phyloP scores from a whole-genome alignment of 148 eudicot genomes.

The Dianthus caryophyllus region DNA sequence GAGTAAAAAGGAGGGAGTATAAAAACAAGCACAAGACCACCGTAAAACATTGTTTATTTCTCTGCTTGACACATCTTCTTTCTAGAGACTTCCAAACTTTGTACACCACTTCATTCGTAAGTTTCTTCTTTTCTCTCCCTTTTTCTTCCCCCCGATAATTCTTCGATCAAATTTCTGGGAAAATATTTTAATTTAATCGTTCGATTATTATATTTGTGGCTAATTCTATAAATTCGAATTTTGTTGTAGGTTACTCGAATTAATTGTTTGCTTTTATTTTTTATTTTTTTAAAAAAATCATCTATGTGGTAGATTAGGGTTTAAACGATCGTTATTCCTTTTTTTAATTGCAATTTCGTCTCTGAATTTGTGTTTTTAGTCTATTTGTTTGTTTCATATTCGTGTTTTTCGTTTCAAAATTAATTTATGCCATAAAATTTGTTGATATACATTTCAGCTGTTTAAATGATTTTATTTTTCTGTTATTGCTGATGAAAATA shows the following conservation, averaged over 20 bases:
- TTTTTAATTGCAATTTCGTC: not conserved
- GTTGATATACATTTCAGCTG: not conserved
- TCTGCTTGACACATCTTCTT: not conserved
- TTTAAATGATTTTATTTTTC: not conserved
- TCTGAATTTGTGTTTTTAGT: not conserved
- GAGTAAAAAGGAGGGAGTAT: too few species aligned
- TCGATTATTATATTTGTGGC: not conserved
- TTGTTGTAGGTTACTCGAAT: not conserved
- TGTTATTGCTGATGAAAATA: too few species aligned
- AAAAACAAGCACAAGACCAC: too few species aligned
- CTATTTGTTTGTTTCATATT: not conserved
- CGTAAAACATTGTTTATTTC: too few species aligned
- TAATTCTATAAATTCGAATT: not conserved
- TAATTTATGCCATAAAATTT: not conserved
- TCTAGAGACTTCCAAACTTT: conserved; percentile 17
- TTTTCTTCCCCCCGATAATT: not conserved
- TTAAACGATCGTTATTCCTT: not conserved
- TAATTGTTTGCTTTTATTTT: not conserved
- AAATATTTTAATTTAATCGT: not conserved
- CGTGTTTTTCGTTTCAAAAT: not conserved
- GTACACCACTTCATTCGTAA: conserved; percentile 6
- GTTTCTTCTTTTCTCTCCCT: not conserved
- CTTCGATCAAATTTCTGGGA: not conserved
- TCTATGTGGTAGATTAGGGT: not conserved
- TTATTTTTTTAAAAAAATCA: not conserved